These are phyloP conservation scores for Venturia asperata DNA, from an alignment of 2,329 filamentous ascomycete genomes.

Conservation along the genomic window DNA sequence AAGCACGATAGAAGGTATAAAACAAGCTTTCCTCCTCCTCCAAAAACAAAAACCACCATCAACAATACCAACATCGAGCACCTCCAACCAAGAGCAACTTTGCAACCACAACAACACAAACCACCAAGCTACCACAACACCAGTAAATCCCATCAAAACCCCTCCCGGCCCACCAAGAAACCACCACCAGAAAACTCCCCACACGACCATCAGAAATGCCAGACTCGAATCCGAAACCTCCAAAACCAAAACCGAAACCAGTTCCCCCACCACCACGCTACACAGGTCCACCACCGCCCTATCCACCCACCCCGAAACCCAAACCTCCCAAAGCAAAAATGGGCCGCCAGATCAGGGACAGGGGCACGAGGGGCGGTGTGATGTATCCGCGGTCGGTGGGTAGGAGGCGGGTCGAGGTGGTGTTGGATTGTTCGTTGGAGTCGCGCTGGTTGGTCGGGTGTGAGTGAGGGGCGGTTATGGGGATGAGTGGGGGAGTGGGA, in stretches of 20 bases:
- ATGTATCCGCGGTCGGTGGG: no score
- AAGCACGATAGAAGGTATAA: background rate
- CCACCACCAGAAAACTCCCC: no score
- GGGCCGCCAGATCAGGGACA: background rate
- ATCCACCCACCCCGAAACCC: background rate
- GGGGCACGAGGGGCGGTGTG: background rate
- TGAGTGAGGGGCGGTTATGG: no score
- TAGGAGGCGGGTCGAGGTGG: no score
- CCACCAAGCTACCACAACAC: background rate
- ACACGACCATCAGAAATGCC: no score
- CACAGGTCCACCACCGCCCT: background rate
- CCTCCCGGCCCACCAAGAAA: no score
- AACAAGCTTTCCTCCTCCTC: background rate
- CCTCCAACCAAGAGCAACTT: background rate
- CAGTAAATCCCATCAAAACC: background rate
- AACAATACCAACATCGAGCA: background rate
- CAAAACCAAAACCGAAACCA: background rate
- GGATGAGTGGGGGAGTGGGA: no score
- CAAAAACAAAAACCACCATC: background rate
- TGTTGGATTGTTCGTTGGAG: no score
- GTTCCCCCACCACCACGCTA: background rate
- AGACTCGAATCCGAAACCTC: no score
- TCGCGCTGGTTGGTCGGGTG: no score
- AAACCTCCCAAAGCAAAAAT: background rate
- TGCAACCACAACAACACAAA: background rate